Evolutionary conservation across 139 green algal genomes (phyloP).

Genomic region (Chlorella ohadii): DNA sequence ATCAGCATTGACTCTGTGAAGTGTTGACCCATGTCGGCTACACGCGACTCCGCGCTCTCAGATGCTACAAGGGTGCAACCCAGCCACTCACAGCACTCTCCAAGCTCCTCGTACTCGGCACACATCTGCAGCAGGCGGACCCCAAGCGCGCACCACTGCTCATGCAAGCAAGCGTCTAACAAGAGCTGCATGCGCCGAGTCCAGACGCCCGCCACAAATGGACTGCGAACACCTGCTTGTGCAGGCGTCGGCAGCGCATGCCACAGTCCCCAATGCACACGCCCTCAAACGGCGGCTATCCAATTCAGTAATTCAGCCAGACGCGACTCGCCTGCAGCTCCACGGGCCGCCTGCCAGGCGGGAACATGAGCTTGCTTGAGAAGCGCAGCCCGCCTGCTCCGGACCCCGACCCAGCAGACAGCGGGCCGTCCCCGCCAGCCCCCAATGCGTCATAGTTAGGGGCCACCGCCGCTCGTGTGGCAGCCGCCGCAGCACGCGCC

Average conservation of each 20-base stretch:
- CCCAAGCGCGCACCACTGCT: too few species aligned
- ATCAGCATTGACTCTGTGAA: too few species aligned
- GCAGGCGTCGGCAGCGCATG: too few species aligned
- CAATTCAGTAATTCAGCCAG: not conserved
- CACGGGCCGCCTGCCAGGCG: not conserved
- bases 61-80: too few species aligned
- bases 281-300: too few species aligned
- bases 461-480: not conserved
- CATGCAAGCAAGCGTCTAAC: not conserved
- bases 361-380: conserved; percentile 6
- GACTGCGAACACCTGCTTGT: too few species aligned
- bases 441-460: not conserved
- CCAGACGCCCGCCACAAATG: too few species aligned
- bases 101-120: not conserved
- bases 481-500: not conserved
- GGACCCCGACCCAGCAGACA: not conserved
- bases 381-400: not conserved
- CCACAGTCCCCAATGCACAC: too few species aligned
- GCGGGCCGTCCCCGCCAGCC: not conserved
- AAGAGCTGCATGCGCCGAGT: too few species aligned
- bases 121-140: conserved; percentile 3
- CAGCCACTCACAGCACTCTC: not conserved
- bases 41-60: too few species aligned
- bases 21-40: too few species aligned
- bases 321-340: conserved; percentile 9